A percentile compares a stretch with the other conserved stretches of the same genome.
phyloP scores from a whole-genome alignment of 352 stramenopile species.

The Globisporangium orthogonon region DNA sequence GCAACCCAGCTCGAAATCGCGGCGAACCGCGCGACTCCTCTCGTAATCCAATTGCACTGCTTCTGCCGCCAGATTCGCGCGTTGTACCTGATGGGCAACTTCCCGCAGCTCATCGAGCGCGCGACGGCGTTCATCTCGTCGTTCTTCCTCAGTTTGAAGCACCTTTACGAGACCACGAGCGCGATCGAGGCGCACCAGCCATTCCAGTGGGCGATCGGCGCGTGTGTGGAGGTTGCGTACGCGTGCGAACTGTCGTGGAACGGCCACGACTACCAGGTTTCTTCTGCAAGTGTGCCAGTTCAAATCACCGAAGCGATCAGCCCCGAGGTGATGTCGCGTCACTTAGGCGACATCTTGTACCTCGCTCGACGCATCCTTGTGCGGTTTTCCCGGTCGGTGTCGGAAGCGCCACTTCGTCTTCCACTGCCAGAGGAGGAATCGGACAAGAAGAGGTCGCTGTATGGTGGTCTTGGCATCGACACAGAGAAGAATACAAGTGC shows the following conservation, averaged over 20 bases:
- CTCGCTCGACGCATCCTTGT: constrained; percentile 57
- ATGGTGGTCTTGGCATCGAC: constrained; percentile 1
- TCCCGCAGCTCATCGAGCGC: constrained; percentile 52
- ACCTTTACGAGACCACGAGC: constrained; percentile 14
- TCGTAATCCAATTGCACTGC: constrained; percentile 63
- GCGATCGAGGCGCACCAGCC: constrained; percentile 38
- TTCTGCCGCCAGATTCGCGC: constrained; percentile 75
- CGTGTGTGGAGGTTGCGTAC: constrained; percentile 71
- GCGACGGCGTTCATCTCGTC: constrained; percentile 45
- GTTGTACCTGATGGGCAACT: constrained; percentile 66
- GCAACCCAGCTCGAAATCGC: constrained; percentile 47
- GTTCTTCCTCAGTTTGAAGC: constrained; percentile 35
- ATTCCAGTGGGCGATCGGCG: constrained; percentile 62
- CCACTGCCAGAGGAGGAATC: neutral
- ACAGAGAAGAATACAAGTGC: constrained; percentile 5
- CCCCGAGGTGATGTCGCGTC: constrained; percentile 52
- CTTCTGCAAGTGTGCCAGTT: constrained; percentile 36
- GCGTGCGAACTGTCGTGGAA: constrained; percentile 73
- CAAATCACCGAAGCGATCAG: constrained; percentile 36
- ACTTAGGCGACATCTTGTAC: constrained; percentile 68
- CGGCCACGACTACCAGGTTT: constrained; percentile 52
- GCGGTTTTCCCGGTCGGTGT: constrained; percentile 14
- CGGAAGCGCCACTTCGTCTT: neutral
- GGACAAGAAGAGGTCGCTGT: neutral
- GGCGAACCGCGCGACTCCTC: constrained; percentile 36